Conservation (phyloP, 441 rosid species). For the Populus trichocarpa region DNA sequence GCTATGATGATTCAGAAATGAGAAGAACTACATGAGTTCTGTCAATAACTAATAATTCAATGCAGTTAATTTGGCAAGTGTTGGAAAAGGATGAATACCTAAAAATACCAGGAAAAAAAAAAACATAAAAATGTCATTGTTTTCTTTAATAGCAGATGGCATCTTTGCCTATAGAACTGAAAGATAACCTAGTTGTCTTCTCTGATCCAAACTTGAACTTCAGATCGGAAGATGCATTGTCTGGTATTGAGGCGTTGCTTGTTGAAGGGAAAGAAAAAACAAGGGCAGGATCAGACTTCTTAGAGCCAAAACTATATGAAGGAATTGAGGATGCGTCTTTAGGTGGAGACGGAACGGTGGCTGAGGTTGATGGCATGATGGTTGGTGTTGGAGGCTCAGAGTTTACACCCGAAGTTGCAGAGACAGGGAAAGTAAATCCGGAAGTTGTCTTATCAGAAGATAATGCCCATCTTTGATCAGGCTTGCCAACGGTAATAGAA, state of each 20-base stretch:
- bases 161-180: conserved; percentile 50
- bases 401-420: conserved; percentile 45
- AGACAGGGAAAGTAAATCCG: conserved; percentile 70
- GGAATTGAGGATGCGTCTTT: conserved; percentile 40
- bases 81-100: background rate
- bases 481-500: conserved; percentile 52
- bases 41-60: background rate
- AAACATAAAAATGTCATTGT: background rate
- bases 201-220: conserved; percentile 67
- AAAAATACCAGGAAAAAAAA: background rate
- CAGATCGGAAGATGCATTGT: conserved; percentile 38
- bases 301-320: conserved; percentile 50
- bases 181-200: conserved; percentile 51
- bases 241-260: conserved; percentile 39
- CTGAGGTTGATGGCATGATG: conserved; percentile 47
- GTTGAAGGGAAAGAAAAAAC: conserved; percentile 70
- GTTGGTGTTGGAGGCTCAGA: conserved; percentile 90
- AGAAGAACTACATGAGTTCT: background rate
- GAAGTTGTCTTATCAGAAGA: conserved; percentile 42
- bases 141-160: conserved; percentile 47
- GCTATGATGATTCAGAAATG: background rate
- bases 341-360: conserved; percentile 28
- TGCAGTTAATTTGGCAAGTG: background rate
- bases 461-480: conserved; percentile 41
- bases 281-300: conserved; percentile 33